These are phyloP conservation scores for Prunus dulcis DNA, from an alignment of 306 rosid genomes.

Conservation along the genomic window DNA sequence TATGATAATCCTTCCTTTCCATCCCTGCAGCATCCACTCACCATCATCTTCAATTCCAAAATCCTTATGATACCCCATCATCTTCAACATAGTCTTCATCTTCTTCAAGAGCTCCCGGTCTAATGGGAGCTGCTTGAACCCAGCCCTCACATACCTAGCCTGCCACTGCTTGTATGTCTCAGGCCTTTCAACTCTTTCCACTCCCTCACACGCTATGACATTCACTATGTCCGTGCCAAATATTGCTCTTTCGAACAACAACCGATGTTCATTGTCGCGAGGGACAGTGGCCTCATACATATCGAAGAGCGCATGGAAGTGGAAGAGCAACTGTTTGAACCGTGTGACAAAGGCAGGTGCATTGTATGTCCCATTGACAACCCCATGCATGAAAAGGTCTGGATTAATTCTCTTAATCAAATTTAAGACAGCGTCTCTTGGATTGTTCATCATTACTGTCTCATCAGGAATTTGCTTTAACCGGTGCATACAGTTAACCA, in stretches of 20 bases:
- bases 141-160: conserved; percentile 26
- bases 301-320: conserved; percentile 28
- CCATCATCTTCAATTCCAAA: conserved; percentile 31
- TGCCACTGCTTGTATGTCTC: conserved; percentile 40
- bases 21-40: conserved; percentile 39
- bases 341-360: conserved; percentile 31
- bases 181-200: conserved; percentile 32
- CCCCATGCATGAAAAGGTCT: conserved; percentile 25
- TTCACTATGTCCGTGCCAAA: conserved; percentile 26
- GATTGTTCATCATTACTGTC: conserved; percentile 20
- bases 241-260: conserved; percentile 28
- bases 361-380: conserved; percentile 27
- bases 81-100: conserved; percentile 8
- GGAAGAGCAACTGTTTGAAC: conserved; percentile 33
- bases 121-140: conserved; percentile 28
- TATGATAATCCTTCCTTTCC: conserved; percentile 32
- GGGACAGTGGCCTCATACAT: conserved; percentile 24
- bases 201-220: conserved; percentile 33
- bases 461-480: conserved; percentile 30
- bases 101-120: conserved; percentile 16
- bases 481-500: conserved; percentile 27
- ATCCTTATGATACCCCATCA: conserved; percentile 28
- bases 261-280: conserved; percentile 20
- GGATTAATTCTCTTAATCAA: conserved; percentile 33
- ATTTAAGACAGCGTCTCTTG: conserved; percentile 31